Conservation (phyloP, 306 rosid genomes). For the Acacia melanoxylon region DNA sequence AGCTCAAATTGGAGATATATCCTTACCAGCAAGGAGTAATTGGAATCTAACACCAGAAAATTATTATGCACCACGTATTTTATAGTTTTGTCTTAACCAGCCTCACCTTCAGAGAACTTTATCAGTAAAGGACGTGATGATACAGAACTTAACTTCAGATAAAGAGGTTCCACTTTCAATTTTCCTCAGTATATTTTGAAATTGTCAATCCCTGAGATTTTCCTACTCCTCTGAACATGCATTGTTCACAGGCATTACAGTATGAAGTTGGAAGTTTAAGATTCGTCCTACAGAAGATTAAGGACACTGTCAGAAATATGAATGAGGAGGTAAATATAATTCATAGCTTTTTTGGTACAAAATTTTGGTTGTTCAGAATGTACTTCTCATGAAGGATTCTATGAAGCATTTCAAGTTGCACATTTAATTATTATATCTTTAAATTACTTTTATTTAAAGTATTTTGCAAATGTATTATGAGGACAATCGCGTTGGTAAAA, state of each 20-base stretch:
- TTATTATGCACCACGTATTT: conserved; percentile 2
- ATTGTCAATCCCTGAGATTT: conserved; percentile 29
- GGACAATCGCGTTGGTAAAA: neutral
- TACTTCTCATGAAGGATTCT: neutral
- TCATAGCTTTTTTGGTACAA: neutral
- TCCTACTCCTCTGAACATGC: conserved; percentile 30
- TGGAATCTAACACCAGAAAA: conserved; percentile 14
- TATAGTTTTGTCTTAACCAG: conserved; percentile 47
- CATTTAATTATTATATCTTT: neutral
- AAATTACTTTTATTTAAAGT: neutral
- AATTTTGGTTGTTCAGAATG: conserved; percentile 16
- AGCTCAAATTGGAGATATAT: conserved; percentile 68
- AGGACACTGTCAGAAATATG: conserved; percentile 50
- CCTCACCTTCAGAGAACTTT: conserved; percentile 65
- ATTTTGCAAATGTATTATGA: neutral
- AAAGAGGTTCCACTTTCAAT: conserved; percentile 55
- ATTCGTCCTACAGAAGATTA: conserved; percentile 57
- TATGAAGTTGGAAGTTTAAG: conserved; percentile 63
- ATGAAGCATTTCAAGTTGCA: conserved; percentile 8
- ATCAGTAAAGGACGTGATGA: conserved; percentile 52
- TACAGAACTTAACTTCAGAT: conserved; percentile 58
- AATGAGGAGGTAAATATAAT: conserved; percentile 57
- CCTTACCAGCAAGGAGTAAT: conserved; percentile 35
- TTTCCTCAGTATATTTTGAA: conserved; percentile 18
- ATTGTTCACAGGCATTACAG: conserved; percentile 48